Base-by-base conservation (phyloP, 768 basidiomycete genomes). In the Dioszegia hungarica region DNA sequence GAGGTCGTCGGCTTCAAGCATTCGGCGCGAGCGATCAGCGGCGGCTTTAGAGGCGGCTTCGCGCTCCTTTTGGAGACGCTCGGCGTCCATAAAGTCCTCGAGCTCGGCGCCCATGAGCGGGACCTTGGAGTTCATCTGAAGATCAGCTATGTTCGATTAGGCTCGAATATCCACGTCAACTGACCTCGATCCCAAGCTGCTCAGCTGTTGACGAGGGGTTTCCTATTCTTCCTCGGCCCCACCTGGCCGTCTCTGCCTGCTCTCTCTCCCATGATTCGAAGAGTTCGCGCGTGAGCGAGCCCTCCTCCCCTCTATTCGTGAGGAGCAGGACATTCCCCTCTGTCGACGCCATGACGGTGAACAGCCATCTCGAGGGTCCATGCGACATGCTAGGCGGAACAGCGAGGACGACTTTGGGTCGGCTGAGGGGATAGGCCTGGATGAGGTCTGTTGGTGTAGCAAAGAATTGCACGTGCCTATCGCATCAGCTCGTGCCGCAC, bases 381-480 rank as follows among this genome's bases (percentile, higher is more conserved):
- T 97, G 88, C 0, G 91, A 93, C 45, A 99, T 80, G 3, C 90
- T 90, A 0, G 90, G 86, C 1, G 95, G 95, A 25, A 94, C 87
- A 0, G 92, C 90, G 15, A 99, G 81, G 59, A 99, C 89, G 49
- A 97, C 82, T 72, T 98, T 98, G 0, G 95, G 91, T 56, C 89
- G 84, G 62, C 87, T 86, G 2, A 88, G 87, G 0, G 90, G 89
- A 67, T 92, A 88, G 10, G 84, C 85, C 59, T 89, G 84, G 43
- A 87, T 78, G 49, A 98, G 81, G 8, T 87, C 82, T 65, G 86
- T 86, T 9, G 90, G 86, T 59, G 84, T 88, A 3, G 86, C 80
- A 77, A 92, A 97, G 75, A 94, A 90, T 70, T 92, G 89, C n/a
- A 99, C 79, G 73, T 91, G 84, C 66, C 94, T 97, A 68, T n/a